These are phyloP conservation scores for Cyberlindnera petersonii DNA, from an alignment of 805 yeast species.

Conservation along the genomic window DNA sequence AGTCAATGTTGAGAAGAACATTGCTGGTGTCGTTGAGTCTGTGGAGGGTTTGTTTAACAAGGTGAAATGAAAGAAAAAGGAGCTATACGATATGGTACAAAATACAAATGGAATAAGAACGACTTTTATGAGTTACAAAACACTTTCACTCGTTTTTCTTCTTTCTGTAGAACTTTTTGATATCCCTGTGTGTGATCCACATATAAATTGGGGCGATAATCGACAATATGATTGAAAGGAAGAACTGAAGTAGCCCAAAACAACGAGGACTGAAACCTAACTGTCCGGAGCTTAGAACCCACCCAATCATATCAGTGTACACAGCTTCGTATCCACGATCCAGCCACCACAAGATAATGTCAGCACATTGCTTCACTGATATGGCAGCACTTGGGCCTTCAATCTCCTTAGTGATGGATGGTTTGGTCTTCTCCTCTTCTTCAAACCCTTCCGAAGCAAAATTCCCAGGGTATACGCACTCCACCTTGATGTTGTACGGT, in stretches of 20 bases:
- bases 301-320: slow-evolving; percentile 81
- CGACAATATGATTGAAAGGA: slow-evolving; percentile 45
- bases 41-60: slow-evolving; percentile 10
- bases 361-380: slow-evolving; percentile 61
- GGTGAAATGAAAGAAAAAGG: background rate
- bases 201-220: slow-evolving; percentile 57
- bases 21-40: slow-evolving; percentile 12
- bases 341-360: slow-evolving; percentile 51
- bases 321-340: slow-evolving; percentile 66
- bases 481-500: slow-evolving; percentile 63
- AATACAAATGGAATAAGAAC: no score
- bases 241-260: slow-evolving; percentile 48
- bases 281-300: slow-evolving; percentile 65
- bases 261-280: slow-evolving; percentile 69
- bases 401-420: slow-evolving; percentile 71
- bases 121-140: background rate
- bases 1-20: slow-evolving; percentile 42
- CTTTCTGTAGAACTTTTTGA: slow-evolving; percentile 44
- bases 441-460: slow-evolving; percentile 83
- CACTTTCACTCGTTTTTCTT: slow-evolving; percentile 13
- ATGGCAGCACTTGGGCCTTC: slow-evolving; percentile 84
- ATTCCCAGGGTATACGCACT: slow-evolving; percentile 83
- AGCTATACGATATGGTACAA: no score
- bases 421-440: slow-evolving; percentile 81
- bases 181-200: slow-evolving; percentile 46